phyloP scores from a whole-genome alignment of 495 filamentous ascomycete species.

The Lasiosphaeris hirsuta region DNA sequence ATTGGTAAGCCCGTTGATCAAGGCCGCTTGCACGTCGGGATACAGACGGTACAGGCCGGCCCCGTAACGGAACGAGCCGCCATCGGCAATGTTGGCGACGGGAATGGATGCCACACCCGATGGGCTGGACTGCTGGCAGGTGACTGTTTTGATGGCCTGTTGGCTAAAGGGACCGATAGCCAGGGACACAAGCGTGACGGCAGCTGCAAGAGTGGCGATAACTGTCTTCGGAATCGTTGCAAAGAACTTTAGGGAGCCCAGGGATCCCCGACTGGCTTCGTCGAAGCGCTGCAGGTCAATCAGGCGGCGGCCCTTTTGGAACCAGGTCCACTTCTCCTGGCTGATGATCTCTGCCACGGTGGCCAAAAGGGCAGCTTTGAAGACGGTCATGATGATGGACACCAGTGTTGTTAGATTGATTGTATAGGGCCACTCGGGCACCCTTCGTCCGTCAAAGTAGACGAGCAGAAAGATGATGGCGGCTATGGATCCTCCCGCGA shows the following conservation, averaged over 20 bases:
- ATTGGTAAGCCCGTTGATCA: neutral
- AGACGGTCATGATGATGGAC: neutral
- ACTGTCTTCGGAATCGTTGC: neutral
- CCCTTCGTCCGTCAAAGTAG: neutral
- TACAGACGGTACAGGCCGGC: neutral
- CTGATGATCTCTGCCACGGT: neutral
- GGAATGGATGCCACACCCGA: neutral
- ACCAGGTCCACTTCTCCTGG: constrained; percentile 4
- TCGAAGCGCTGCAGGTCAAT: constrained; percentile 1
- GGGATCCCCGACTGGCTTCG: neutral
- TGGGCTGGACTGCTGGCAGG: neutral
- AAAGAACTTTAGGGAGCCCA: neutral
- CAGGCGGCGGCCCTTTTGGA: neutral
- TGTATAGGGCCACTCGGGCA: neutral
- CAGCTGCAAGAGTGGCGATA: neutral
- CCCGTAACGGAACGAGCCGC: neutral
- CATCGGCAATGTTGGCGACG: neutral
- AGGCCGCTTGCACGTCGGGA: neutral
- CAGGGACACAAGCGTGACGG: neutral
- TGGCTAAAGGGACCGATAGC: constrained; percentile 3
- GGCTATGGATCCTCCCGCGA: neutral
- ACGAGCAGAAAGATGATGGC: neutral
- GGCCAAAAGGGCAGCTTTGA: constrained; percentile 1
- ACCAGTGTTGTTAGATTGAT: constrained; percentile 3
- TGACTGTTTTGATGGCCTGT: neutral